Evolutionary conservation across 306 rosid genomes (phyloP).

Genomic region (Inga laurina): DNA sequence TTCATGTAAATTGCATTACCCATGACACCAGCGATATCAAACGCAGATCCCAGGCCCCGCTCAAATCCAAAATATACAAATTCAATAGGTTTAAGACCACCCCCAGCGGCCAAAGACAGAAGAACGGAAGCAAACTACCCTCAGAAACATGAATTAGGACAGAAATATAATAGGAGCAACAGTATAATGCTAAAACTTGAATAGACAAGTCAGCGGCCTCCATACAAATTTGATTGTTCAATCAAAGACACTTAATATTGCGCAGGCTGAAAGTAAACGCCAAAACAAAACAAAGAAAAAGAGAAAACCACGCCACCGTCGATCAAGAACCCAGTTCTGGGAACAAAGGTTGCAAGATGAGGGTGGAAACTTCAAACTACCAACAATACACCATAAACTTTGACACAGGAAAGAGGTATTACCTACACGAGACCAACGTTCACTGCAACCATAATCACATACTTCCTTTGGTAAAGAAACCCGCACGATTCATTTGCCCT

Average conservation of each 20-base stretch:
- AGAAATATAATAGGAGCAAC: neutral
- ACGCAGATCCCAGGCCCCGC: neutral
- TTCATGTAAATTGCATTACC: neutral
- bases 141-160: neutral
- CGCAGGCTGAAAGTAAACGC: neutral
- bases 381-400: neutral
- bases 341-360: conserved; percentile 33
- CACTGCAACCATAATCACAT: conserved; percentile 14
- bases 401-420: neutral
- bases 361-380: conserved; percentile 27
- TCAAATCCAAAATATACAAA: neutral
- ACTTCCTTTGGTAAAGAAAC: neutral
- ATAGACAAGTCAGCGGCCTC: neutral
- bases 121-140: neutral
- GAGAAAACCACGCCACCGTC: conserved; percentile 43
- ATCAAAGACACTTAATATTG: neutral
- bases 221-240: neutral
- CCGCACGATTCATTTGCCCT: neutral
- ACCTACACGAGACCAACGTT: conserved; percentile 29
- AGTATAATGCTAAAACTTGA: neutral
- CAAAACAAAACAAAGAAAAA: neutral
- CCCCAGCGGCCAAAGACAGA: neutral
- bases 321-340: conserved; percentile 60
- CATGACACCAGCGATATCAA: neutral
- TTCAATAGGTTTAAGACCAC: neutral